Evolutionary conservation across 441 rosid species (phyloP).

Genomic region (Bruguiera hainesii): DNA sequence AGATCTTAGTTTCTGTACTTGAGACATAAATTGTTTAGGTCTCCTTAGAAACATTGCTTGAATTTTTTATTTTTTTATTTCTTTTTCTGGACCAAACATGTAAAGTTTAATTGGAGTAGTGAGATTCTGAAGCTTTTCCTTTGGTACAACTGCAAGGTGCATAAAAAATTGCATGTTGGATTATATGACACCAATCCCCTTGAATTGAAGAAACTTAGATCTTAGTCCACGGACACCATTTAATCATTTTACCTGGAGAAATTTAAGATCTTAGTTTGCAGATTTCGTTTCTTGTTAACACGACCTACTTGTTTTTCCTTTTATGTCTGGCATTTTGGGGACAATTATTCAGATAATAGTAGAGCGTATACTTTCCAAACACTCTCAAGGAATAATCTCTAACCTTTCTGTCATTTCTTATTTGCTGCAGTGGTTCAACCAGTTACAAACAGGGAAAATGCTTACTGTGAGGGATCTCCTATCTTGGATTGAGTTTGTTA

Average conservation of each 20-base stretch:
- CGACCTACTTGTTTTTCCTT: not conserved
- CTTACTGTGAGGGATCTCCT: constrained; percentile 97
- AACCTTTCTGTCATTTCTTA: constrained; percentile 16
- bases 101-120: not conserved
- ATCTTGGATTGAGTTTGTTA: constrained; percentile 84
- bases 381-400: constrained; percentile 17
- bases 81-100: not conserved
- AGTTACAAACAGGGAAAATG: constrained; percentile 70
- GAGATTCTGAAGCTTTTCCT: not conserved
- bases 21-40: not conserved
- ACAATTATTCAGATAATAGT: constrained; percentile 2
- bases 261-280: too few species aligned
- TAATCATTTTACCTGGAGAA: too few species aligned
- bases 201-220: too few species aligned
- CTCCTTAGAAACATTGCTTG: constrained; percentile 4
- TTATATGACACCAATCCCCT: too few species aligned
- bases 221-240: too few species aligned
- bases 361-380: not conserved
- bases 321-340: not conserved
- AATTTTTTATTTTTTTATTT: not conserved
- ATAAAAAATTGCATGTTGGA: not conserved
- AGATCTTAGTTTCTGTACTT: constrained; percentile 5
- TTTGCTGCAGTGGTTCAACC: constrained; percentile 78
- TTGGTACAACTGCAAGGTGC: too few species aligned
- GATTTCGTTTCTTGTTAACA: too few species aligned